Conservation (phyloP, 768 basidiomycete species). For the Lactifluus echinatus region DNA sequence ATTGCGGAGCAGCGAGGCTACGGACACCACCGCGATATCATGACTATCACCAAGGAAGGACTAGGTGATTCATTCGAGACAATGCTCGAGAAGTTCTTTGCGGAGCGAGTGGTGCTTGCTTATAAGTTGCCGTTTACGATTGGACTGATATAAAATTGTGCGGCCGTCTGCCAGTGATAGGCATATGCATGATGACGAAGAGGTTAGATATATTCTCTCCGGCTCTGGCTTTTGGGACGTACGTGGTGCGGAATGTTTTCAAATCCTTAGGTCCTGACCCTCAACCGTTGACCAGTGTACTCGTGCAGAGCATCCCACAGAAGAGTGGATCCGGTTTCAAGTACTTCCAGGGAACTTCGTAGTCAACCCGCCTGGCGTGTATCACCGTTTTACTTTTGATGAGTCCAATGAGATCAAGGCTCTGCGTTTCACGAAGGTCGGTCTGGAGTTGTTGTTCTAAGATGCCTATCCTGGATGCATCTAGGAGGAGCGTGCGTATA, state of each 20-base stretch:
- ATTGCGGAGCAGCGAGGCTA: constrained; percentile 65
- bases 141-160: background rate
- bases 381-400: constrained; percentile 92
- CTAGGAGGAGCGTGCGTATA: constrained; percentile 90
- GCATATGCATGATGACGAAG: constrained; percentile 94
- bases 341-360: constrained; percentile 74
- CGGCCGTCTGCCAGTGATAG: constrained; percentile 34
- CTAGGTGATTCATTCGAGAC: constrained; percentile 77
- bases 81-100: constrained; percentile 75
- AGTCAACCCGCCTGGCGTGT: constrained; percentile 83
- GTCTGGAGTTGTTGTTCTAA: constrained; percentile 29
- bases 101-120: constrained; percentile 50
- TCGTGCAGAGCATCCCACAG: constrained; percentile 48
- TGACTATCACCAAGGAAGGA: constrained; percentile 68
- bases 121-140: background rate
- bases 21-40: constrained; percentile 79
- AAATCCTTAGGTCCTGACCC: too few relatives aligned
- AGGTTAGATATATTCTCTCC: constrained; percentile 79
- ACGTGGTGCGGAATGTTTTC: constrained; percentile 46
- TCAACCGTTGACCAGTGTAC: background rate
- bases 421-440: constrained; percentile 67
- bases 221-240: constrained; percentile 94
- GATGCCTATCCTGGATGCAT: background rate
- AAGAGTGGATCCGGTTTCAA: constrained; percentile 76
- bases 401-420: constrained; percentile 63